Percentiles rank a stretch among this genome's conserved stretches.
Evolutionary conservation across 108 stramenopile genomes (phyloP).

Genomic region (Cyclotella choctawhatcheeana): DNA sequence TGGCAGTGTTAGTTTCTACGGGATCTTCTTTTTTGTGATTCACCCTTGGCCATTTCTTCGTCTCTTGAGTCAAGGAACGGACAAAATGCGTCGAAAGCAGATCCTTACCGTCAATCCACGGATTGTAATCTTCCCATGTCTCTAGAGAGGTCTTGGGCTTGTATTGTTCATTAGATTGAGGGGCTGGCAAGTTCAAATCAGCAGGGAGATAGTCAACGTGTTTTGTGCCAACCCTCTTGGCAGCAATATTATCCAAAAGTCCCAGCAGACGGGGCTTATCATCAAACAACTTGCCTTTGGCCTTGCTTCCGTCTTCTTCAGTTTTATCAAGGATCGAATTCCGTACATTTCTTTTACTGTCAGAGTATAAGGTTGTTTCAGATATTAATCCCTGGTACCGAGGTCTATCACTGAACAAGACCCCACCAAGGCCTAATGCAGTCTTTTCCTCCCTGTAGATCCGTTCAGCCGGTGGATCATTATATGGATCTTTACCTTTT

Average conservation of each 20-base stretch:
- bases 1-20: conserved; percentile 44
- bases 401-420: conserved; percentile 11
- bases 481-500: neutral
- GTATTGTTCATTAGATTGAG: conserved; percentile 54
- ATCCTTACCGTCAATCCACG: conserved; percentile 70
- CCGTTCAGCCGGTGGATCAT: neutral
- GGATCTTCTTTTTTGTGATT: conserved; percentile 9
- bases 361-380: neutral
- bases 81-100: conserved; percentile 60
- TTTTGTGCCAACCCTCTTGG: conserved; percentile 50
- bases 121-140: conserved; percentile 80
- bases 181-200: conserved; percentile 67
- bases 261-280: conserved; percentile 25
- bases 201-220: conserved; percentile 69
- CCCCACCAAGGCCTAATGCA: neutral
- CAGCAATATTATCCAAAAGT: conserved; percentile 42
- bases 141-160: conserved; percentile 62
- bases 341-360: neutral
- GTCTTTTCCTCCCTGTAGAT: conserved; percentile 16
- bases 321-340: conserved; percentile 16
- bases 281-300: neutral
- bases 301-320: neutral
- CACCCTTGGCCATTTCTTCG: conserved; percentile 18
- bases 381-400: neutral
- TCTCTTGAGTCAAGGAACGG: conserved; percentile 43